Percentiles rank a stretch among this genome's conserved stretches.
Conservation (phyloP, 148 eudicot genomes). For the Rhododendron vialii region DNA sequence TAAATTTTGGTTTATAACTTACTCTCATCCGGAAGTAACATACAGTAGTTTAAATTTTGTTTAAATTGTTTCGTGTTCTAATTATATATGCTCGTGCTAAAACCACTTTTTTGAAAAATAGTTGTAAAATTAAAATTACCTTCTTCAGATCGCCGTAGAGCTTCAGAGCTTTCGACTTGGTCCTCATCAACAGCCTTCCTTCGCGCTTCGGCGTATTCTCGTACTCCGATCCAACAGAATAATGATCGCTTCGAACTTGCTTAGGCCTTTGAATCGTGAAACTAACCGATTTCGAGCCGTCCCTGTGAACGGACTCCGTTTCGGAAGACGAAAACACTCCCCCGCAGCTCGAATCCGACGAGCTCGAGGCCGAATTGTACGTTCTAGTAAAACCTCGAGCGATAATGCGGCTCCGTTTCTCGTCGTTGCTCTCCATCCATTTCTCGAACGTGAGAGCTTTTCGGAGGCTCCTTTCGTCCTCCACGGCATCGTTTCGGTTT, state of each 20-base stretch:
- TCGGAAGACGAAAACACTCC: constrained; percentile 32
- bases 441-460: constrained; percentile 14
- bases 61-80: too few species aligned
- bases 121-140: background rate
- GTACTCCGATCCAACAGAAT: background rate
- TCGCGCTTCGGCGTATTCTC: constrained; percentile 24
- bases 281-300: constrained; percentile 13
- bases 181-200: constrained; percentile 41
- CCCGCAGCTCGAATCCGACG: constrained; percentile 30
- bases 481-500: background rate
- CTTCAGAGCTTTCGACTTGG: constrained; percentile 70
- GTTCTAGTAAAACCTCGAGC: background rate
- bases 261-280: constrained; percentile 10
- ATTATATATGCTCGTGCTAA: background rate
- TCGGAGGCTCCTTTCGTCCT: constrained; percentile 7
- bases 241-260: background rate
- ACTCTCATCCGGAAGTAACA: too few species aligned
- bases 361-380: constrained; percentile 29
- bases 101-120: background rate
- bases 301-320: constrained; percentile 23
- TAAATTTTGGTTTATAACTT: too few species aligned
- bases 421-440: constrained; percentile 15
- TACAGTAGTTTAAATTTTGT: too few species aligned
- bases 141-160: constrained; percentile 69
- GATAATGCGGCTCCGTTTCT: background rate